Evolutionary conservation across 352 stramenopile genomes (phyloP).

Genomic region (Globisporangium apiculatum): DNA sequence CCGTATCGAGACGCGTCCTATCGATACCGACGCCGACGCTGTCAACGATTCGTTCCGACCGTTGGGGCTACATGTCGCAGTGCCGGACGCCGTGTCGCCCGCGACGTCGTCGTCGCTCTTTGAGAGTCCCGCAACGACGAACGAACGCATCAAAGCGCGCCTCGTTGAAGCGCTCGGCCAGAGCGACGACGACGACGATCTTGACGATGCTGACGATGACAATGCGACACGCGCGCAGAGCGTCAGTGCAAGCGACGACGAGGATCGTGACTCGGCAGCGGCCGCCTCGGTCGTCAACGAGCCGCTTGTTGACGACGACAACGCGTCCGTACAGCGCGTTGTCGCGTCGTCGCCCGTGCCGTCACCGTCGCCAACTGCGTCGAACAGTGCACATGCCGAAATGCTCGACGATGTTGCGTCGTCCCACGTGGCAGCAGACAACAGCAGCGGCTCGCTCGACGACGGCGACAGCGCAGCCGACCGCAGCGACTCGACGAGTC

Average conservation of each 20-base stretch:
- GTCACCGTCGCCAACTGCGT: constrained; percentile 4
- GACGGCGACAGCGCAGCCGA: not conserved
- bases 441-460: not conserved
- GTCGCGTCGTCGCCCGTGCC: too few relatives aligned
- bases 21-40: constrained; percentile 16
- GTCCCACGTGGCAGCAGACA: not conserved
- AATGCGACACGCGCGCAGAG: too few relatives aligned
- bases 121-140: constrained; percentile 35
- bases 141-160: constrained; percentile 42
- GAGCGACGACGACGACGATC: constrained; percentile 44
- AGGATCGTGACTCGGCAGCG: not conserved
- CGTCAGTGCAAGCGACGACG: not conserved
- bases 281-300: not conserved
- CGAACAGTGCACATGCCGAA: not conserved
- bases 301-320: not conserved
- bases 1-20: too few relatives aligned
- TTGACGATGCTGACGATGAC: too few relatives aligned
- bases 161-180: constrained; percentile 39
- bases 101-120: constrained; percentile 21
- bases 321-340: not conserved
- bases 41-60: constrained; percentile 1
- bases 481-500: not conserved
- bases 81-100: constrained; percentile 13
- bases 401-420: too few relatives aligned
- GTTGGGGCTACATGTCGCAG: constrained; percentile 1